These are phyloP conservation scores for Periconia digitata DNA, from an alignment of 2,329 filamentous ascomycete genomes.

Conservation along the genomic window DNA sequence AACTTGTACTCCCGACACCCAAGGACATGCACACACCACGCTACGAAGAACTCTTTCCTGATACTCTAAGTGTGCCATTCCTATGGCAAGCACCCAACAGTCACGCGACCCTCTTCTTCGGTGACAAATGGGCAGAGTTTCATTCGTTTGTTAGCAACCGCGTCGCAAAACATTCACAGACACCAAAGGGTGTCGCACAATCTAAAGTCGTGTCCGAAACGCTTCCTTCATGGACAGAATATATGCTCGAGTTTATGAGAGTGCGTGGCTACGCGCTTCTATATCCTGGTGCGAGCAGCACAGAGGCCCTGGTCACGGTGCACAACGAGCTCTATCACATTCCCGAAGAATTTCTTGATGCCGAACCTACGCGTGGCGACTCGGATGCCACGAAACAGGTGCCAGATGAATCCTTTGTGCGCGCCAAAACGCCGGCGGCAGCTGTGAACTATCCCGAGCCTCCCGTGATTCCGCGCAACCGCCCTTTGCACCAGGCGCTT, in stretches of 20 bases:
- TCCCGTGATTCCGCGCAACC: slow-evolving; percentile 54
- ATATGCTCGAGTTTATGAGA: slow-evolving; percentile 73
- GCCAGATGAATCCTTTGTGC: slow-evolving; percentile 40
- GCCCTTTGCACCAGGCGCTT: slow-evolving; percentile 49
- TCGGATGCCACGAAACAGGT: slow-evolving; percentile 10
- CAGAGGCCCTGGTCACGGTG: slow-evolving; percentile 65
- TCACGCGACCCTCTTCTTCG: slow-evolving; percentile 79
- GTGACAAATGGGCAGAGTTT: slow-evolving; percentile 83
- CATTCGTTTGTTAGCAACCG: slow-evolving; percentile 75
- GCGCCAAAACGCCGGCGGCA: slow-evolving; percentile 38
- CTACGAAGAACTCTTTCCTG: slow-evolving; percentile 25
- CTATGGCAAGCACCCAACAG: slow-evolving; percentile 84
- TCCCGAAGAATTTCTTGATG: slow-evolving; percentile 71
- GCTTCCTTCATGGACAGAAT: slow-evolving; percentile 77
- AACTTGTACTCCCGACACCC: slow-evolving; percentile 54
- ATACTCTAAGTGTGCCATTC: slow-evolving; percentile 59
- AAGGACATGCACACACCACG: slow-evolving; percentile 41
- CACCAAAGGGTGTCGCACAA: slow-evolving; percentile 23
- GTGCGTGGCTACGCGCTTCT: slow-evolving; percentile 76
- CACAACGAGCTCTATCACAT: slow-evolving; percentile 73
- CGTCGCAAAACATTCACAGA: slow-evolving; percentile 45
- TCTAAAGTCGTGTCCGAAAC: slow-evolving; percentile 60
- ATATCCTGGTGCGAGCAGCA: slow-evolving; percentile 65
- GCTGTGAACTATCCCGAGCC: slow-evolving; percentile 30
- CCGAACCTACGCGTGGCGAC: slow-evolving; percentile 2